Percentiles rank a stretch among this genome's conserved stretches.
Conservation (phyloP, 2,329 filamentous ascomycete species). For the Parastagonospora avenae region DNA sequence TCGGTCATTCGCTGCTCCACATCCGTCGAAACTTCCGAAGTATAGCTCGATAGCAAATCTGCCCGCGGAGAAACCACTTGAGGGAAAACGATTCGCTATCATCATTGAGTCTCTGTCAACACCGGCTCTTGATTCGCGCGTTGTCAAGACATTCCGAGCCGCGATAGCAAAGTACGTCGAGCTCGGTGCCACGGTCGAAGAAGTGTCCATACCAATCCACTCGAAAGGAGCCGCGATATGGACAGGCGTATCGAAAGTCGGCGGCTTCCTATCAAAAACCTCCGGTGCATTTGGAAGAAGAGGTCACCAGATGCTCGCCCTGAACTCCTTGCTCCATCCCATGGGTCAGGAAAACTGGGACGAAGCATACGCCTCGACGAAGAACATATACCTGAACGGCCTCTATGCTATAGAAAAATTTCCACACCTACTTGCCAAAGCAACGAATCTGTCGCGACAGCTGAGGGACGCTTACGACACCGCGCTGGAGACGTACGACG, state of each 20-base stretch:
- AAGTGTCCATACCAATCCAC: constrained; percentile 59
- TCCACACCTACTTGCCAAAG: constrained; percentile 55
- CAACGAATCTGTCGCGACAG: constrained; percentile 55
- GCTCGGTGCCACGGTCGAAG: constrained; percentile 57
- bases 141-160: constrained; percentile 49
- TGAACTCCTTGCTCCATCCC: constrained; percentile 56
- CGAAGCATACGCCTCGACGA: constrained; percentile 57
- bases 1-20: constrained; percentile 40
- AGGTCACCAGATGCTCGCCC: constrained; percentile 57
- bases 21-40: constrained; percentile 25
- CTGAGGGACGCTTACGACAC: constrained; percentile 55
- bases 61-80: constrained; percentile 21
- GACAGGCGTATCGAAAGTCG: constrained; percentile 53
- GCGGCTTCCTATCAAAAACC: constrained; percentile 51
- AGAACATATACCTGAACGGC: constrained; percentile 61
- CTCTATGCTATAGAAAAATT: constrained; percentile 53
- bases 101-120: constrained; percentile 35
- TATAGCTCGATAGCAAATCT: constrained; percentile 31
- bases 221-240: constrained; percentile 56
- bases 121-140: constrained; percentile 46
- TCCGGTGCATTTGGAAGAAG: constrained; percentile 51
- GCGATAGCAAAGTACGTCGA: constrained; percentile 50
- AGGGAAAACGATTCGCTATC: constrained; percentile 36
- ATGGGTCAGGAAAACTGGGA: constrained; percentile 57
- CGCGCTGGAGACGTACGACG: constrained; percentile 50